A percentile compares a stretch with the other conserved stretches of the same genome.
Evolutionary conservation across 2,329 filamentous ascomycete species (phyloP).

Genomic region (Xylaria sp.): DNA sequence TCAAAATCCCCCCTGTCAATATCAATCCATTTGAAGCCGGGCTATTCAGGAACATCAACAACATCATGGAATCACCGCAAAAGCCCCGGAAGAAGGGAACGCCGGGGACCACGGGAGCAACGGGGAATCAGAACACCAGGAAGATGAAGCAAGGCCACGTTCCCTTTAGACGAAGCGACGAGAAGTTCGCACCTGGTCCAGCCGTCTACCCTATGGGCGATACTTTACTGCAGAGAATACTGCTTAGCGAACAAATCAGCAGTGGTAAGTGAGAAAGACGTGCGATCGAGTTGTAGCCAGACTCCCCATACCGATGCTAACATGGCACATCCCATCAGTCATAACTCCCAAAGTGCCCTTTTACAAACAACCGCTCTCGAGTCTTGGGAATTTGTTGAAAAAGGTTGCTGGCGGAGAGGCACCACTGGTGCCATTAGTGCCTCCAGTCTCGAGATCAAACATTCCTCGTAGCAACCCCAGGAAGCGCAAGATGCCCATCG

Average conservation of each 20-base stretch:
- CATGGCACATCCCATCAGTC: conserved; percentile 26
- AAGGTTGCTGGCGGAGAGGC: conserved; percentile 7
- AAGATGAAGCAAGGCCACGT: conserved; percentile 18
- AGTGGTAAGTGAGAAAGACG: conserved; percentile 41
- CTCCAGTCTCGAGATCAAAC: conserved; percentile 32
- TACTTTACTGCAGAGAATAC: conserved; percentile 51
- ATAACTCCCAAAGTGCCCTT: conserved; percentile 38
- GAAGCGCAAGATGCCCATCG: conserved; percentile 49
- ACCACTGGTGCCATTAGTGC: conserved; percentile 43
- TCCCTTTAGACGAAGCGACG: conserved; percentile 39
- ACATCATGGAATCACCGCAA: neutral
- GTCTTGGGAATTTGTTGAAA: conserved; percentile 28
- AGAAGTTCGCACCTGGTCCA: conserved; percentile 47
- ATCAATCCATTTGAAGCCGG: neutral
- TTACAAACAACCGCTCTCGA: conserved; percentile 29
- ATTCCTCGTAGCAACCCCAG: conserved; percentile 45
- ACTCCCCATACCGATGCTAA: conserved; percentile 32
- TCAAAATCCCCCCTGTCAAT: neutral
- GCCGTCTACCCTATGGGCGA: conserved; percentile 54
- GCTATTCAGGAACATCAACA: neutral
- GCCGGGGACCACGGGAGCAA: neutral
- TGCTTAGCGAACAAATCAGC: conserved; percentile 44
- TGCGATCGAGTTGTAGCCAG: neutral
- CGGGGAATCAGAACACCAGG: neutral
- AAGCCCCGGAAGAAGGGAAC: neutral